phyloP scores from a whole-genome alignment of 257 asterid species.

The Solanum bulbocastanum region DNA sequence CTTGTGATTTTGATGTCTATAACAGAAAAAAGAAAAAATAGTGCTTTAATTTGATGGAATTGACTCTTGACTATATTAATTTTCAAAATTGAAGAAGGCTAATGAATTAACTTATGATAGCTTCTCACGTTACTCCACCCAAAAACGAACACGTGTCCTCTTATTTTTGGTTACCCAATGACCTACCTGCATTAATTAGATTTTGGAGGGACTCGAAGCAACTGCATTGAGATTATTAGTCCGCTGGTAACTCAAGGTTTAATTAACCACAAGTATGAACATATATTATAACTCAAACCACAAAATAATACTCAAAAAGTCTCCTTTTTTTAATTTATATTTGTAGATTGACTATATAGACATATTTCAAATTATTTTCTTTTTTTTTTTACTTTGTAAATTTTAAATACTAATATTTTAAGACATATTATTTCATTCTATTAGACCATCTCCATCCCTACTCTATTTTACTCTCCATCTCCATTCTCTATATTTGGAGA shows the following conservation, averaged over 20 bases:
- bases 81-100: not conserved
- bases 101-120: not conserved
- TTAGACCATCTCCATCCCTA: no score
- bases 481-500: no score
- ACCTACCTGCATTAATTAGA: not conserved
- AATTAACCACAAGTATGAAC: not conserved
- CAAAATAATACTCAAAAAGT: not conserved
- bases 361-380: not conserved
- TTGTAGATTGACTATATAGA: not conserved
- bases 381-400: no score
- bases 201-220: not conserved
- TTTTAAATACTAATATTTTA: no score
- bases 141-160: not conserved
- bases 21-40: not conserved
- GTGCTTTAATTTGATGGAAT: not conserved
- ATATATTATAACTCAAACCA: not conserved
- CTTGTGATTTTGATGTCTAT: not conserved
- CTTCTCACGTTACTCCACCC: constrained; percentile 1
- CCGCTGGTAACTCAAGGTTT: no score
- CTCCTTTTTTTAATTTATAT: not conserved
- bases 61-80: not conserved
- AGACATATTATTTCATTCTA: no score
- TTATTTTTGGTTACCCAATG: not conserved
- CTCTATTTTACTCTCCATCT: no score
- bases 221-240: not conserved